Base-by-base conservation (phyloP, 768 basidiomycete genomes). In the Lactarius trivialis region DNA sequence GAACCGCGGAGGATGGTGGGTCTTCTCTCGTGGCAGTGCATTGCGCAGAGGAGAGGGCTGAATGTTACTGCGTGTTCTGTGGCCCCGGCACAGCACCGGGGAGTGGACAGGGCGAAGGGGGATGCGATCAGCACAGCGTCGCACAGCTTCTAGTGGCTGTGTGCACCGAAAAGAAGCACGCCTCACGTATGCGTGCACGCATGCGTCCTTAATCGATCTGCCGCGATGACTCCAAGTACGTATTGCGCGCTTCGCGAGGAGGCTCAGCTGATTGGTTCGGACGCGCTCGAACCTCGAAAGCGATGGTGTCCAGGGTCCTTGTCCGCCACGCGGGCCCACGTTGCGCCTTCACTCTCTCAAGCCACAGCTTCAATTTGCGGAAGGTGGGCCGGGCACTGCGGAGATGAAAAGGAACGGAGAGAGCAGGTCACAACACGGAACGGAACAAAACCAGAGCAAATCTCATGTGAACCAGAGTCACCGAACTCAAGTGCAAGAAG, bases 181-280 rank as follows among this genome's bases (percentile, higher is more conserved):
- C 51, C 37, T 15, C 50, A 62, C 21, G 50, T 34, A 45, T 21
- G 26, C 34, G 21, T 17, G 41, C 26, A 39, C 17, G 41, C 33
- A 53, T 26, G 50, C 33, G 34, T 52, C 56, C 56, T 51, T 36
- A 52, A 63, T 63, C 61, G 61, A 63, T 58, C 36, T 63, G 36
- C 61, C 56, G 61, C 33, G 34, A 62, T 58, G 41, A 43, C 26
- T 30, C n/a, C 56, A 48, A 48, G 61, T 48, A 48, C 61, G 51
- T 37, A 48, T 63, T 50, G 21, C 56, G 56, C 57, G 14, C 61
- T 58, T 58, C 41, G 41, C 21, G 12, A 37, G 34, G 36, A 15
- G 58, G 43, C 51, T 63, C 61, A 62, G 61, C 24, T 57, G 61
- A 62, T 62, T 63, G 61, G 61, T 63, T 63, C 61, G 61, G 56